Base-by-base conservation (phyloP, 306 rosid species). In the Glycyrrhiza uralensis region DNA sequence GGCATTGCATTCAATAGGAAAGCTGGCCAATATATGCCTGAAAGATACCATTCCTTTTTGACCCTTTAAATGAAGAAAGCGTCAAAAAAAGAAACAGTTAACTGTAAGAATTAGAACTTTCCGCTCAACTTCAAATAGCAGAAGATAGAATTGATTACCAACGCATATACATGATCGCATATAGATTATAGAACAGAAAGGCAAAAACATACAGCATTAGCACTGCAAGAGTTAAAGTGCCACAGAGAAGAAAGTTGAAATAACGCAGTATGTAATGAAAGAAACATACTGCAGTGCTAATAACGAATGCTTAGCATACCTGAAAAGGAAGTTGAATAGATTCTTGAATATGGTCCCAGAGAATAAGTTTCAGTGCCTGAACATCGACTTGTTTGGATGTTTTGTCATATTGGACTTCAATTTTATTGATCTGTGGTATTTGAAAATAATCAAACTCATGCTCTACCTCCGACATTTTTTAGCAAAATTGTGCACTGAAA, bases 381-480 rank as follows among this genome's bases (percentile, higher is more conserved):
- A 89, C 97, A 51, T 91, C 93, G 13, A 93, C 98, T 91, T 89
- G 96, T 74, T 89, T 93, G 47, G 97, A 87, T 44, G 91, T 89
- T 87, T 89, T 87, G 84, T 91, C 98, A 76, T 83, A 89, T 78
- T 87, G 92, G 45, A 93, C 98, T 86, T 93, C 88, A 61, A 91
- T 82, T 89, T 89, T 91, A 69, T 86, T 93, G 63, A 93, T 88
- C 96, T 93, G 87, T 11, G 55, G 78, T 28, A 66, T 84, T 78
- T 2, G 52, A 14, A 83, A 63, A 73, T 23, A 82, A 70, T 75
- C 77, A 72, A 59, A 55, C 36, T 49, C 38, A 28, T 44, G 69
- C 52, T 54, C 44, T 32, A 64, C 55, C 42, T 10, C 54, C 71
- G 26, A 33, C 41, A 39, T 20, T 7, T 41, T 63, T 4, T 17